Conservation (phyloP, 768 basidiomycete species). For the Amanita rubescens region DNA sequence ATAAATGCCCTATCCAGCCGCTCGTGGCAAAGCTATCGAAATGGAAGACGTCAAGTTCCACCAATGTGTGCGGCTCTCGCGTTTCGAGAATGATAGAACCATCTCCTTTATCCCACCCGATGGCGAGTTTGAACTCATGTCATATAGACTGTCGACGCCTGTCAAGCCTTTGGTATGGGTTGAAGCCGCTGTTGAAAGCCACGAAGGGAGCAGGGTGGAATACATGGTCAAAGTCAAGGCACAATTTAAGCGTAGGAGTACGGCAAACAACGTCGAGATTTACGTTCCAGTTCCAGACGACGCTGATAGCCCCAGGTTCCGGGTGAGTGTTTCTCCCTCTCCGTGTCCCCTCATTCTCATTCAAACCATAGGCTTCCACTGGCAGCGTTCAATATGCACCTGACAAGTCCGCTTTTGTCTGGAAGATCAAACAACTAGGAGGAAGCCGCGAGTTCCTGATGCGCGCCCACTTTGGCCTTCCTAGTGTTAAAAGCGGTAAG, state of each 20-base stretch:
- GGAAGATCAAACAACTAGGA: conserved; percentile 98
- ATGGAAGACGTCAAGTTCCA: conserved; percentile 99
- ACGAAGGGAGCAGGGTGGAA: conserved; percentile 88
- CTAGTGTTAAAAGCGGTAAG: conserved; percentile 86
- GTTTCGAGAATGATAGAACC: conserved; percentile 98
- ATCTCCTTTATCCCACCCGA: conserved; percentile 99
- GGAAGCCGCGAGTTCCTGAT: conserved; percentile 96
- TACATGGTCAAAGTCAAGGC: conserved; percentile 96
- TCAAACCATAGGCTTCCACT: conserved; percentile 65
- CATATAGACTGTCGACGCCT: conserved; percentile 90
- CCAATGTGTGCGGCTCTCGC: conserved; percentile 94
- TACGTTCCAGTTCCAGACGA: conserved; percentile 99
- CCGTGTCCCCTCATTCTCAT: neutral
- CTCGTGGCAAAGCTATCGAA: conserved; percentile 95
- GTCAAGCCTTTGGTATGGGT: conserved; percentile 98
- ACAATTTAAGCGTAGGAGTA: conserved; percentile 94
- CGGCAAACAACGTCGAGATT: conserved; percentile 97
- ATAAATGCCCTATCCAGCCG: conserved; percentile 37
- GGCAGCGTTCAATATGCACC: conserved; percentile 96
- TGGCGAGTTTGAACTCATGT: conserved; percentile 98
- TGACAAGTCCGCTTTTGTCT: conserved; percentile 96
- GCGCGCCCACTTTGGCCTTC: conserved; percentile 96
- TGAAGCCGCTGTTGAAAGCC: conserved; percentile 92
- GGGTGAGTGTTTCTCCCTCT: conserved; percentile 45
- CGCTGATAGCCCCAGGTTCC: conserved; percentile 95